These are phyloP conservation scores for Colletotrichum paranaense DNA, from an alignment of 2,329 filamentous ascomycete genomes.

Conservation along the genomic window DNA sequence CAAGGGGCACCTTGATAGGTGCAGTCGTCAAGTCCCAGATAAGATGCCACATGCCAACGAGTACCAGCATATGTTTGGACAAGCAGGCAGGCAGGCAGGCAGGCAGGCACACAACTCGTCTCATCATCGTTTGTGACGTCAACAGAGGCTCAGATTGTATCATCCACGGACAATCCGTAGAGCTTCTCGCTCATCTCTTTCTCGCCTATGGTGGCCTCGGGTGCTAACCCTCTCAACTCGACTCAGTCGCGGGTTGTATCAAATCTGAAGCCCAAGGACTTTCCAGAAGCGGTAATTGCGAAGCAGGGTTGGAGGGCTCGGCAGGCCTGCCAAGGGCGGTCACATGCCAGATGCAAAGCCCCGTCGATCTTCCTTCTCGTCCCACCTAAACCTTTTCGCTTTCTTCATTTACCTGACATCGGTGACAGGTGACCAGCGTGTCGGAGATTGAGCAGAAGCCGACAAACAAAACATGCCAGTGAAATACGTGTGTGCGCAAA, in stretches of 20 bases:
- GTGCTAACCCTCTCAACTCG: neutral
- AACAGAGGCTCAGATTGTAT: slow-evolving; percentile 13
- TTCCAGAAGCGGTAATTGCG: neutral
- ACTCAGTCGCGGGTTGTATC: neutral
- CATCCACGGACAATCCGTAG: slow-evolving; percentile 5
- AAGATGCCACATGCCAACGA: neutral
- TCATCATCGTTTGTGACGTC: slow-evolving; percentile 21
- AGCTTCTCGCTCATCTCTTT: neutral
- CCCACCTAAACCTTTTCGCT: neutral
- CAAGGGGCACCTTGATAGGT: neutral
- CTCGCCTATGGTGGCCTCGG: neutral
- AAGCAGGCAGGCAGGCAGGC: neutral
- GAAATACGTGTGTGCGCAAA: neutral
- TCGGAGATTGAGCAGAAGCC: neutral
- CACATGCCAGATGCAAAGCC: slow-evolving; percentile 10
- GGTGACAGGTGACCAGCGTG: neutral
- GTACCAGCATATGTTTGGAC: neutral
- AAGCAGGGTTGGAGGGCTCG: neutral
- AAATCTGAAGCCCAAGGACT: neutral
- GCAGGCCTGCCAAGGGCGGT: neutral
- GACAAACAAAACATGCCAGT: neutral
- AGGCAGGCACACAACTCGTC: neutral
- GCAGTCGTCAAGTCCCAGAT: neutral
- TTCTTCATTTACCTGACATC: slow-evolving; percentile 10
- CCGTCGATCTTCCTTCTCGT: slow-evolving; percentile 2